These are phyloP conservation scores for Dactylonectria macrodidyma DNA, from an alignment of 2,329 filamentous ascomycete genomes.

Conservation along the genomic window DNA sequence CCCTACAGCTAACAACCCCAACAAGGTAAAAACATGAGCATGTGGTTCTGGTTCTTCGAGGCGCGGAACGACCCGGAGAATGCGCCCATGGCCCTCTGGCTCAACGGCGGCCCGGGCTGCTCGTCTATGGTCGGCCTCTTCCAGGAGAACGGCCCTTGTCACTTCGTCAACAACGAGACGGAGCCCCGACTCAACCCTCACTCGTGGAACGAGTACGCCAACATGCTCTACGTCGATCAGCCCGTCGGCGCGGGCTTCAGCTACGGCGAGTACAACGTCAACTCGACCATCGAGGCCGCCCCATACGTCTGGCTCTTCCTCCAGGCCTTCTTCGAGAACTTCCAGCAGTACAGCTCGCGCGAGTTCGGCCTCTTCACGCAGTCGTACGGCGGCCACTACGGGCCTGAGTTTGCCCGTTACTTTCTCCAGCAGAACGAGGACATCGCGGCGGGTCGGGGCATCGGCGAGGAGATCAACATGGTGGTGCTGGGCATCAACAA, in stretches of 20 bases:
- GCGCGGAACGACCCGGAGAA: conserved; percentile 57
- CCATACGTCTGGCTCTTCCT: conserved; percentile 67
- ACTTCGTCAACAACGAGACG: conserved; percentile 63
- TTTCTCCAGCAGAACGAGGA: conserved; percentile 70
- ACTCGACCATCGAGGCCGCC: conserved; percentile 51
- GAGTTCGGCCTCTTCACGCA: conserved; percentile 70
- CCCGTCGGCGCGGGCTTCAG: conserved; percentile 56
- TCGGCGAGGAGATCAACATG: conserved; percentile 62
- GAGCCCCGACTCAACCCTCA: conserved; percentile 66
- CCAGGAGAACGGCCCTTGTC: conserved; percentile 83
- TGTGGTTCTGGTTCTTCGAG: conserved; percentile 66
- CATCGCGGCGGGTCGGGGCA: conserved; percentile 60
- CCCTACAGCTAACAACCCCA: background rate
- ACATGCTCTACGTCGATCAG: conserved; percentile 81
- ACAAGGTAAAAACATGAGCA: conserved; percentile 45
- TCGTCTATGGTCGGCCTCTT: conserved; percentile 63
- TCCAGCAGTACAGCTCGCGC: conserved; percentile 73
- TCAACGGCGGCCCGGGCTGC: conserved; percentile 53
- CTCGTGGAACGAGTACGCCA: conserved; percentile 75
- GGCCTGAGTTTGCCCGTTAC: conserved; percentile 68
- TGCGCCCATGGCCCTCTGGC: conserved; percentile 71
- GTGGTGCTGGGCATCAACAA: conserved; percentile 71
- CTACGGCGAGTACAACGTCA: conserved; percentile 45
- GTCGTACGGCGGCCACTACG: conserved; percentile 72
- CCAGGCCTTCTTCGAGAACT: conserved; percentile 74